A percentile compares a stretch with the other conserved stretches of the same genome.
These are phyloP conservation scores for Marasmius sp. DNA, from an alignment of 1,284 basidiomycete species.

Conservation along the genomic window DNA sequence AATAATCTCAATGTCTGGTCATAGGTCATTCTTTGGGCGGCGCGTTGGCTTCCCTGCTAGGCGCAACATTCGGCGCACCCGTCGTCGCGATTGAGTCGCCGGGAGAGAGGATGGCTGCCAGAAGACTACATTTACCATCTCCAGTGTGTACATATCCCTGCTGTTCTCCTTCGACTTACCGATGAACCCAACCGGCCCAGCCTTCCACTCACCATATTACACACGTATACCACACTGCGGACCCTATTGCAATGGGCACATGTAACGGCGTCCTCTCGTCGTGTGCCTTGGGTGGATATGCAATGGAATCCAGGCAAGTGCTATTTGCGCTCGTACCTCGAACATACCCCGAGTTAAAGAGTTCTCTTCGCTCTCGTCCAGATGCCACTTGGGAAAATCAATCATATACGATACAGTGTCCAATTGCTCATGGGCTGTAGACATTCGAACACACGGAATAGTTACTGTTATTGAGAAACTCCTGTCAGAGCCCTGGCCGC, in stretches of 20 bases:
- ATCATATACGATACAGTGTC: constrained; percentile 92
- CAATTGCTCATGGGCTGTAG: constrained; percentile 80
- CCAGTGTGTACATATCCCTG: constrained; percentile 46
- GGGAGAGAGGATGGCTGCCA: constrained; percentile 85
- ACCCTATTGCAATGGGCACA: constrained; percentile 83
- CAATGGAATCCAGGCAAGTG: constrained; percentile 70
- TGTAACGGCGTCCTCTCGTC: constrained; percentile 77
- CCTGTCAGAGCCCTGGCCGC: constrained; percentile 74
- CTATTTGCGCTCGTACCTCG: background rate
- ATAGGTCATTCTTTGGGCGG: constrained; percentile 86
- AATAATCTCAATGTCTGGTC: too few relatives aligned
- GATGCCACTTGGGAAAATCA: constrained; percentile 82
- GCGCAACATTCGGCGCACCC: constrained; percentile 90
- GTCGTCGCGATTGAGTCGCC: constrained; percentile 91
- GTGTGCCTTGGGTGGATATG: constrained; percentile 75
- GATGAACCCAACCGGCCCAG: constrained; percentile 29
- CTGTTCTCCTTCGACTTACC: background rate
- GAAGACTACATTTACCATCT: constrained; percentile 85
- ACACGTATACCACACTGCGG: constrained; percentile 86
- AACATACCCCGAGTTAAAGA: constrained; percentile 10
- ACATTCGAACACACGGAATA: constrained; percentile 83
- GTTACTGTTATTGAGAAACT: constrained; percentile 80
- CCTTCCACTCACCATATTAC: constrained; percentile 75
- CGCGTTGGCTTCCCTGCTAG: constrained; percentile 82
- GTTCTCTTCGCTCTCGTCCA: constrained; percentile 27